phyloP scores from a whole-genome alignment of 1,284 basidiomycete species.

The Sphaerobolus stellatus region DNA sequence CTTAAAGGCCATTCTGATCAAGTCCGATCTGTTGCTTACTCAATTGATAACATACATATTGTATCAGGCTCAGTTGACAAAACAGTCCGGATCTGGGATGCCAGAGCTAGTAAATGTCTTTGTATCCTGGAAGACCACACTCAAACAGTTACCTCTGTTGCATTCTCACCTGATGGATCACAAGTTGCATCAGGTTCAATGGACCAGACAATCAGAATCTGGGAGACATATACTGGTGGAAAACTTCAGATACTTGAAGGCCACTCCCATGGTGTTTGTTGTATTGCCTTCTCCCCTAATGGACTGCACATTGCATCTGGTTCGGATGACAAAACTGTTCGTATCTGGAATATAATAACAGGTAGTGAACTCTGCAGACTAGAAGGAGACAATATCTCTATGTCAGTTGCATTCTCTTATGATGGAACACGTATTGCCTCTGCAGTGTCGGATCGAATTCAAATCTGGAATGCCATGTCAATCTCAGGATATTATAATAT shows the following conservation, averaged over 20 bases:
- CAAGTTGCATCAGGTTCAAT: slow-evolving; percentile 88
- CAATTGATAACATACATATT: too few species aligned
- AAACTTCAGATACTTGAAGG: slow-evolving; percentile 10
- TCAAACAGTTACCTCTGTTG: slow-evolving; percentile 85
- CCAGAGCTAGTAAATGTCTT: slow-evolving; percentile 67
- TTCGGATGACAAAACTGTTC: slow-evolving; percentile 13
- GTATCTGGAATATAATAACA: slow-evolving; percentile 19
- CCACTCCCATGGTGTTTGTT: slow-evolving; percentile 24
- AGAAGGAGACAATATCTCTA: too few species aligned
- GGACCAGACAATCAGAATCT: slow-evolving; percentile 82
- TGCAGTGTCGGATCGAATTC: too few species aligned
- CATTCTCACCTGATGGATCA: slow-evolving; percentile 80
- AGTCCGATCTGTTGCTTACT: too few species aligned
- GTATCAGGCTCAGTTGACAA: slow-evolving; percentile 82
- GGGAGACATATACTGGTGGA: slow-evolving; percentile 42
- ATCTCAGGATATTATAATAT: too few species aligned
- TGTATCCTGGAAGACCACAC: slow-evolving; percentile 69
- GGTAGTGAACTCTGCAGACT: too few species aligned
- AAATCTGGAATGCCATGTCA: too few species aligned
- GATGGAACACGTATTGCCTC: too few species aligned
- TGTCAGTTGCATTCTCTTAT: too few species aligned
- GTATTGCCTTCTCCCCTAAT: slow-evolving; percentile 13
- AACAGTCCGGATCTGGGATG: slow-evolving; percentile 75
- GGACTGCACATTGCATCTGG: slow-evolving; percentile 11
- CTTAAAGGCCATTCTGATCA: too few species aligned